These are phyloP conservation scores for Acephala macrosclerotiorum DNA, from an alignment of 2,329 filamentous ascomycete genomes.

Conservation along the genomic window DNA sequence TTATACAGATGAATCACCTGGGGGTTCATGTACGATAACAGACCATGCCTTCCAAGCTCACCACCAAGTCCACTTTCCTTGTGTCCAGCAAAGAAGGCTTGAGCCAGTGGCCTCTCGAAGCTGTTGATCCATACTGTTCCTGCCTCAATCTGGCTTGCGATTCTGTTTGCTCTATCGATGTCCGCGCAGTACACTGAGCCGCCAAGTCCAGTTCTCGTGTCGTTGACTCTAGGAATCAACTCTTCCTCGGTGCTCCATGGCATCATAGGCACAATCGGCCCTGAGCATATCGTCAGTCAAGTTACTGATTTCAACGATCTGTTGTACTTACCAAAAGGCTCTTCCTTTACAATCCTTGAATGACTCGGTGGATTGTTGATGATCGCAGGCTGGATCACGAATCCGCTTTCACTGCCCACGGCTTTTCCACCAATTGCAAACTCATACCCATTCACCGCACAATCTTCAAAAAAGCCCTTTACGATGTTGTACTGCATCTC, in stretches of 20 bases:
- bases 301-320: not conserved
- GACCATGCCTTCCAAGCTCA: constrained; percentile 42
- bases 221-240: constrained; percentile 62
- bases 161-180: constrained; percentile 54
- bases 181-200: constrained; percentile 66
- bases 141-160: constrained; percentile 61
- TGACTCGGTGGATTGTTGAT: constrained; percentile 63
- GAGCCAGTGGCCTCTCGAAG: constrained; percentile 53
- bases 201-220: constrained; percentile 59
- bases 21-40: constrained; percentile 40
- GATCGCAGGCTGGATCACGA: constrained; percentile 66
- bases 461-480: constrained; percentile 62
- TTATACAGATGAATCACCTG: constrained; percentile 35
- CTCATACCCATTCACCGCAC: constrained; percentile 59
- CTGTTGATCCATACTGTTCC: constrained; percentile 69
- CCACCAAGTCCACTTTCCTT: constrained; percentile 46
- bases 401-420: constrained; percentile 52
- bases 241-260: constrained; percentile 68
- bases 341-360: constrained; percentile 62
- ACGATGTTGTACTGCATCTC: constrained; percentile 69
- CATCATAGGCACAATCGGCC: constrained; percentile 68
- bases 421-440: constrained; percentile 54
- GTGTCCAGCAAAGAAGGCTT: constrained; percentile 47
- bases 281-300: constrained; percentile 34
- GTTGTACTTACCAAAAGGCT: constrained; percentile 61